A percentile compares a stretch with the other conserved stretches of the same genome.
Evolutionary conservation across 495 filamentous ascomycete genomes (phyloP).

Genomic region (Filosporella fistucella): DNA sequence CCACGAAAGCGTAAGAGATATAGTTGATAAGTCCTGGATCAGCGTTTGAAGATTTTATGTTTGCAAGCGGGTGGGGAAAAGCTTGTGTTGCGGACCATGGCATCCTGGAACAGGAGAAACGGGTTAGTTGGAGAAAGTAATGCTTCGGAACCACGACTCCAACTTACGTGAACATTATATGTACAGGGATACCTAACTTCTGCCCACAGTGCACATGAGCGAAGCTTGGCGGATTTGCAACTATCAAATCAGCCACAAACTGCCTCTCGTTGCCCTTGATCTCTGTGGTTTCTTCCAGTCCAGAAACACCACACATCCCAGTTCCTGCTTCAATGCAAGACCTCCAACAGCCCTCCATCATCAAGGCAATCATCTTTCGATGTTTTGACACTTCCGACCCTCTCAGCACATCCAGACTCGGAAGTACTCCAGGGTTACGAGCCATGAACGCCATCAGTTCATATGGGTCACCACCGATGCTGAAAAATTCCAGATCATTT

Average conservation of each 20-base stretch:
- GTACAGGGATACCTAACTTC: slow-evolving; percentile 70
- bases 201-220: slow-evolving; percentile 80
- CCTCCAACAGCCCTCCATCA: slow-evolving; percentile 75
- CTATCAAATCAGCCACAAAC: slow-evolving; percentile 78
- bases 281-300: slow-evolving; percentile 30
- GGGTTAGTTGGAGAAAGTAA: slow-evolving; percentile 9
- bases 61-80: slow-evolving; percentile 52
- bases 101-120: slow-evolving; percentile 46
- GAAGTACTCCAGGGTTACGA: slow-evolving; percentile 76
- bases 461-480: slow-evolving; percentile 71
- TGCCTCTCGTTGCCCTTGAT: slow-evolving; percentile 36
- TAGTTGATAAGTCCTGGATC: slow-evolving; percentile 61
- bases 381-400: slow-evolving; percentile 63
- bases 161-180: slow-evolving; percentile 76
- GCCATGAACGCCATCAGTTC: slow-evolving; percentile 87
- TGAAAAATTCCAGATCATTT: slow-evolving; percentile 75
- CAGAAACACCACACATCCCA: slow-evolving; percentile 33
- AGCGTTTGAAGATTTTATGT: slow-evolving; percentile 45
- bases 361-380: slow-evolving; percentile 60
- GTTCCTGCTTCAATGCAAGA: slow-evolving; percentile 62
- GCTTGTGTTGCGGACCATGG: slow-evolving; percentile 49
- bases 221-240: slow-evolving; percentile 81
- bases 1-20: slow-evolving; percentile 68
- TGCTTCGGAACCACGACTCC: background rate
- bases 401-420: slow-evolving; percentile 59